Percentiles rank a stretch among this genome's conserved stretches.
phyloP scores from a whole-genome alignment of 2,329 filamentous ascomycete species.

The Leptosphaerulina australis region DNA sequence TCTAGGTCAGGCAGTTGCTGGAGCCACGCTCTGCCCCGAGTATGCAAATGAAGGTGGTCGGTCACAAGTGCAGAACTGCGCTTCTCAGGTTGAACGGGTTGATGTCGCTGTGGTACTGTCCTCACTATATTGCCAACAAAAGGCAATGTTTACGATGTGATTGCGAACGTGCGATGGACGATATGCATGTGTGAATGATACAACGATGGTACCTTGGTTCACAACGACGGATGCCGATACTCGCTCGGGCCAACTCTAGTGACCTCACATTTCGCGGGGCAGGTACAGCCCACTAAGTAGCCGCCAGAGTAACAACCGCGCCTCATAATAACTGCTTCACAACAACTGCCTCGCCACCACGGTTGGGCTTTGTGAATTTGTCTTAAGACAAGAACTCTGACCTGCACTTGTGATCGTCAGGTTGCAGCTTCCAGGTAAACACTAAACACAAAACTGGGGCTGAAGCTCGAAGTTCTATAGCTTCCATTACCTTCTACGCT shows the following conservation, averaged over 20 bases:
- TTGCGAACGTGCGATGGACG: constrained; percentile 1
- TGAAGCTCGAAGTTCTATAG: constrained; percentile 39
- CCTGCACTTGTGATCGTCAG: constrained; percentile 3
- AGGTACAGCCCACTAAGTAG: constrained; percentile 25
- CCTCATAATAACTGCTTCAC: neutral
- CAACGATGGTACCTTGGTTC: constrained; percentile 30
- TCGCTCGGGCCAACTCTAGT: constrained; percentile 28
- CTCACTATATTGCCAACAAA: neutral
- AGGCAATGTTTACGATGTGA: neutral
- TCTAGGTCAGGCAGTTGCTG: neutral
- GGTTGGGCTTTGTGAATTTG: neutral
- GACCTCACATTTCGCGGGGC: constrained; percentile 40
- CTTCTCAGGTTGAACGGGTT: neutral
- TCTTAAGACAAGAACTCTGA: constrained; percentile 6
- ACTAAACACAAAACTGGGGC: constrained; percentile 27
- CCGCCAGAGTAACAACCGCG: constrained; percentile 8
- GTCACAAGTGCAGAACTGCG: neutral
- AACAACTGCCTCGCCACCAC: constrained; percentile 1
- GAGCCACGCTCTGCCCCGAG: constrained; percentile 2
- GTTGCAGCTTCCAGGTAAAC: constrained; percentile 14
- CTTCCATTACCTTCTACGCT: constrained; percentile 51
- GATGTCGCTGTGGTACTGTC: neutral
- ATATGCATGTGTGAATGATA: constrained; percentile 17
- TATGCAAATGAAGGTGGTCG: constrained; percentile 2
- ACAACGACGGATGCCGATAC: constrained; percentile 10